Base-by-base conservation (phyloP, 2,329 filamentous ascomycete species). In the Whalleya microplaca region DNA sequence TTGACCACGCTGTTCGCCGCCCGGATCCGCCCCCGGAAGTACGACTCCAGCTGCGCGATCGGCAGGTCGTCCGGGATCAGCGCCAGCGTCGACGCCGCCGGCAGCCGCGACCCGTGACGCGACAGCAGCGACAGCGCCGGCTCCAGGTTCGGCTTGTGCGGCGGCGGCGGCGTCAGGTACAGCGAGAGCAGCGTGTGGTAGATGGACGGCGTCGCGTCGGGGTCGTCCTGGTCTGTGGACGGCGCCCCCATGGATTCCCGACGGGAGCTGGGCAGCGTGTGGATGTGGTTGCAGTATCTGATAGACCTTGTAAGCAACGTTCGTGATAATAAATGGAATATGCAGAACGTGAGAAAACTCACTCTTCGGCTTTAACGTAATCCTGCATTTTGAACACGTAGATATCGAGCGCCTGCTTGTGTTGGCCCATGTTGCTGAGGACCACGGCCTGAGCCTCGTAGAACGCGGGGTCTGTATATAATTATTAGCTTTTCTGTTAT, bases 321-420 rank as follows among this genome's bases (percentile, higher is more conserved):
- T 49, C 43, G 23, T 49, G n/a, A 21, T 4, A 27, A 9, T 59
- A 41, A 43, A 51, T 20, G 14, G n/a, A 51, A 21, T 21, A 47
- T 23, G 41, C 37, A 4, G 23, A 27, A 27, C 23, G 23, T 27
- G 23, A 14, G 45, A 70, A 72, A 37, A 80, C 86, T 59, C 78
- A 96, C 88, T 96, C 92, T 82, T 99, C 95, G 29, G 95, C 95
- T 74, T 96, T 98, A 12, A 78, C 79, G 61, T 91, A 94, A 72
- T 96, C 89, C 64, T 90, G 79, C 72, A 99, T 84, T 72, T 94
- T 95, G 76, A 97, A 99, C 23, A 98, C 94, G 71, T 96, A 99
- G 50, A 99, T 96, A 71, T 95, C 90, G n/a, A 99, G 78, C 0
- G 95, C 95, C 74, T 98, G 92, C 70, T 92, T 93, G 76, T 99